Base-by-base conservation (phyloP, 768 basidiomycete species). In the Tephrocybe sp. region DNA sequence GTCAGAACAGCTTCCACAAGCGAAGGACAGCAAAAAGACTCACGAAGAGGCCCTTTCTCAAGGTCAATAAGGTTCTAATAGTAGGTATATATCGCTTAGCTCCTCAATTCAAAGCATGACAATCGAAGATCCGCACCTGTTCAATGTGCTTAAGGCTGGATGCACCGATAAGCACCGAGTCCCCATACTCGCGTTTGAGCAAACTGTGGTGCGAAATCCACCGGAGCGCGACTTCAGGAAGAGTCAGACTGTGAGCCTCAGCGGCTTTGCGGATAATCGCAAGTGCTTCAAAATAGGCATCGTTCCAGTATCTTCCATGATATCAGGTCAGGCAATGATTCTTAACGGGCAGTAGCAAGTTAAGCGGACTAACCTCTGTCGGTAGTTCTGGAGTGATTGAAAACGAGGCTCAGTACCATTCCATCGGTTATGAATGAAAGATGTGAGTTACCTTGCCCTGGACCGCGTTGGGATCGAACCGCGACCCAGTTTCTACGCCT, bases 401-500 rank as follows among this genome's bases (percentile, higher is more conserved):
- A 14, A 42, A 16, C 14, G 20, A 35, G 16, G 13, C 14, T 31
- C 17, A 19, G 12, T 17, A 31, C n/a, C n/a, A n/a, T 26, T 26
- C 8, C 2, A 3, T 11, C 11, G 19, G 40, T 22, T 8, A 20
- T 14, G 8, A 5, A 13, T 45, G 13, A n/a, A 46, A 13, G 39
- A n/a, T n/a, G 11, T 17, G 7, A 34, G 20, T 45, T 48, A 79
- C 78, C 66, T 74, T 56, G 8, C 82, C 83, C 57, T 79, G 78
- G 12, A 32, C 39, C 41, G 64, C 70, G 13, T 64, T 61, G 0
- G 75, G 68, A 52, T 84, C 80, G 57, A 85, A 85, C n/a, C 83
- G 73, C 10, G 78, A 78, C 14, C 83, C 82, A 17, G 69, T 52
- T 52, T 82, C 80, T 23, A 70, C 67, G 6, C 63, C 33, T 51